A percentile compares a stretch with the other conserved stretches of the same genome.
Evolutionary conservation across 176 grass and related monocot genomes (phyloP).

Genomic region (Elaeis guineensis): DNA sequence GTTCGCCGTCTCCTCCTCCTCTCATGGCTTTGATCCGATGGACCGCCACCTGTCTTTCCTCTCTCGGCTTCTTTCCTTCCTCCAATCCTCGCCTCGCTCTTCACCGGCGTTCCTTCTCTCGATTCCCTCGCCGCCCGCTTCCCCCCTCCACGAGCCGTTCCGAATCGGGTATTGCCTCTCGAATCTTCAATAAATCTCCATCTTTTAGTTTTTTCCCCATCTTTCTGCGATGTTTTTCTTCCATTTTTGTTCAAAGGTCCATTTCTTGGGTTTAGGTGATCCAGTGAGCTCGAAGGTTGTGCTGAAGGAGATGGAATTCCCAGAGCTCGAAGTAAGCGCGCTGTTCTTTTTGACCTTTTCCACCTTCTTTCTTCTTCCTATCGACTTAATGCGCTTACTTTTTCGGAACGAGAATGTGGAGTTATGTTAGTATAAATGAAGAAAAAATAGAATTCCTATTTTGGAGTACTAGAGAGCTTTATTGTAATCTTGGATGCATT

Average conservation of each 20-base stretch:
- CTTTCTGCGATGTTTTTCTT: background rate
- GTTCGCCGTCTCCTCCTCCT: too few species aligned
- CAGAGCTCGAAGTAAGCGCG: constrained; percentile 69
- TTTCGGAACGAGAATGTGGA: too few species aligned
- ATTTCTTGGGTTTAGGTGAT: constrained; percentile 12
- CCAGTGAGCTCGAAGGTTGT: constrained; percentile 38
- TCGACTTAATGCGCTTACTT: background rate
- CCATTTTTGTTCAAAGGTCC: background rate
- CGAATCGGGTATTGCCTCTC: background rate
- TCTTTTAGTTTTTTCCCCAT: background rate
- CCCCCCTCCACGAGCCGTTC: background rate
- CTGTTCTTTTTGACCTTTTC: background rate
- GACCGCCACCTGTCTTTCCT: constrained; percentile 34
- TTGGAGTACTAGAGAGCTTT: too few species aligned
- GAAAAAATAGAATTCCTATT: too few species aligned
- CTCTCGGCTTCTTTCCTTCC: background rate
- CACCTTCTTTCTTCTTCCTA: background rate
- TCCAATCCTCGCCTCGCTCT: constrained; percentile 3
- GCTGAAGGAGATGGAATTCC: constrained; percentile 85
- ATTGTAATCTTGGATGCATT: too few species aligned
- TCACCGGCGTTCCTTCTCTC: constrained; percentile 27
- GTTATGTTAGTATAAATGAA: too few species aligned
- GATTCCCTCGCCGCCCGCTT: constrained; percentile 22
- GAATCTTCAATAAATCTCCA: background rate
- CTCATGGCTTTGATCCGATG: constrained; percentile 39